Conservation (phyloP, 1,284 basidiomycete species). For the Ustilago lituana region DNA sequence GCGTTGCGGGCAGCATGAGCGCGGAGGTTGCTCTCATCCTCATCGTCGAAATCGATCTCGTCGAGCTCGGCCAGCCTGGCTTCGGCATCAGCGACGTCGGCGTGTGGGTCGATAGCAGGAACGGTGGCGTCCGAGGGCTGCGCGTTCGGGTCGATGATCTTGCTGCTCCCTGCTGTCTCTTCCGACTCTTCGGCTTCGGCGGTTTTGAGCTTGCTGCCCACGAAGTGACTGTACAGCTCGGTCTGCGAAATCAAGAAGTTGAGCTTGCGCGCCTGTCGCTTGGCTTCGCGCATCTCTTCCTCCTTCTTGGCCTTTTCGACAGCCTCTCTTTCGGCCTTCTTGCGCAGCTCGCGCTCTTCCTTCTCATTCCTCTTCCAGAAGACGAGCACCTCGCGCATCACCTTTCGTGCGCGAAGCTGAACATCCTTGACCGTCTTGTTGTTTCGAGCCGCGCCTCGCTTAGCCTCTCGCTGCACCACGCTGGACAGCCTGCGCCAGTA, state of each 20-base stretch:
- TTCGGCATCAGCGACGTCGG: slow-evolving; percentile 67
- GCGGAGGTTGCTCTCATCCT: slow-evolving; percentile 89
- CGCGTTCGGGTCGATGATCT: slow-evolving; percentile 45
- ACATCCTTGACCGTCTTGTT: slow-evolving; percentile 86
- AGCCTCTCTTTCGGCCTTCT: slow-evolving; percentile 83
- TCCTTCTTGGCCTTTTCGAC: slow-evolving; percentile 77
- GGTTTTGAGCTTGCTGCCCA: slow-evolving; percentile 97
- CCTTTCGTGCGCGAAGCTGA: slow-evolving; percentile 83
- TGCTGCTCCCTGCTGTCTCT: slow-evolving; percentile 69
- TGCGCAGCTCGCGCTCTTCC: slow-evolving; percentile 85
- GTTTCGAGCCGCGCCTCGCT: slow-evolving; percentile 80
- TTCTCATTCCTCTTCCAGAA: slow-evolving; percentile 99
- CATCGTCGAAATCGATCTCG: slow-evolving; percentile 94
- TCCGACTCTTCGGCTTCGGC: slow-evolving; percentile 85
- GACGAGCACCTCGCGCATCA: slow-evolving; percentile 85
- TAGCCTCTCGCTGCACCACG: slow-evolving; percentile 81
- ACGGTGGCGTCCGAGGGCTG: slow-evolving; percentile 53
- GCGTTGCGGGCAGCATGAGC: slow-evolving; percentile 89
- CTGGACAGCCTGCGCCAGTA: slow-evolving; percentile 82
- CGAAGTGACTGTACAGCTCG: slow-evolving; percentile 98
- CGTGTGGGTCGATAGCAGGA: slow-evolving; percentile 75
- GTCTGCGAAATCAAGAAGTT: slow-evolving; percentile 99
- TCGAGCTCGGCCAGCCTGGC: slow-evolving; percentile 70
- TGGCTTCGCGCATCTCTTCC: slow-evolving; percentile 94
- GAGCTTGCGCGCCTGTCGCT: slow-evolving; percentile 93